phyloP scores from a whole-genome alignment of 2,329 filamentous ascomycete genomes.

The Microsporum audouinii region DNA sequence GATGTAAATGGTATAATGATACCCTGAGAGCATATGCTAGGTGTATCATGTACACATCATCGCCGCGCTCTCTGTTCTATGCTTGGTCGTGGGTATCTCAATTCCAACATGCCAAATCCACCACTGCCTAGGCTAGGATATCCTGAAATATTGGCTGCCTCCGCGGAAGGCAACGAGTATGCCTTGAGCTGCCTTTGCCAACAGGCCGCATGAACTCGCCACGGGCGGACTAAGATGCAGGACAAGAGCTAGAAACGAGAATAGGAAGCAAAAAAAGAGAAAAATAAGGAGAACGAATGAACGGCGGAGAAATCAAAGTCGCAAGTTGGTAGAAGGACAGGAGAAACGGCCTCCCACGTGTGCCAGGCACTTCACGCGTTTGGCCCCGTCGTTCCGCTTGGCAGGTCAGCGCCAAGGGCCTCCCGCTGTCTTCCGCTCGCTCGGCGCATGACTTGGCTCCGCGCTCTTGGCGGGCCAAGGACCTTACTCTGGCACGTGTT shows the following conservation, averaged over 20 bases:
- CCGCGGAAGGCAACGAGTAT: background rate
- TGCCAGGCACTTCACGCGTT: background rate
- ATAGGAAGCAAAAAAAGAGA: background rate
- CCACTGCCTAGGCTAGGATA: background rate
- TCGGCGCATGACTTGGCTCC: background rate
- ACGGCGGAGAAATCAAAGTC: background rate
- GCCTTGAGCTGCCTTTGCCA: background rate
- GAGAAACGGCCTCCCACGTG: background rate
- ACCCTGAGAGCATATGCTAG: too few relatives aligned
- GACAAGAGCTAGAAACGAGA: background rate
- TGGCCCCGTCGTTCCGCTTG: background rate
- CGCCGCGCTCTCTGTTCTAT: too few relatives aligned
- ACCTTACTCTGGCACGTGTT: background rate
- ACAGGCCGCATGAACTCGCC: background rate
- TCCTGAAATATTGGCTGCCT: background rate
- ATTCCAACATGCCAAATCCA: background rate
- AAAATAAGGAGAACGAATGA: background rate
- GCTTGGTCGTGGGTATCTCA: background rate
- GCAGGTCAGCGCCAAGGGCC: background rate
- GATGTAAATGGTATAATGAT: too few relatives aligned
- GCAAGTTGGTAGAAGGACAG: background rate
- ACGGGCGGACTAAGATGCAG: background rate
- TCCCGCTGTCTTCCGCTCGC: background rate
- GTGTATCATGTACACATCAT: too few relatives aligned
- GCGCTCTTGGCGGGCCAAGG: constrained; percentile 1